Conservation (phyloP, 1,284 basidiomycete genomes). For the Ceratorhiza oryzae-sativae region DNA sequence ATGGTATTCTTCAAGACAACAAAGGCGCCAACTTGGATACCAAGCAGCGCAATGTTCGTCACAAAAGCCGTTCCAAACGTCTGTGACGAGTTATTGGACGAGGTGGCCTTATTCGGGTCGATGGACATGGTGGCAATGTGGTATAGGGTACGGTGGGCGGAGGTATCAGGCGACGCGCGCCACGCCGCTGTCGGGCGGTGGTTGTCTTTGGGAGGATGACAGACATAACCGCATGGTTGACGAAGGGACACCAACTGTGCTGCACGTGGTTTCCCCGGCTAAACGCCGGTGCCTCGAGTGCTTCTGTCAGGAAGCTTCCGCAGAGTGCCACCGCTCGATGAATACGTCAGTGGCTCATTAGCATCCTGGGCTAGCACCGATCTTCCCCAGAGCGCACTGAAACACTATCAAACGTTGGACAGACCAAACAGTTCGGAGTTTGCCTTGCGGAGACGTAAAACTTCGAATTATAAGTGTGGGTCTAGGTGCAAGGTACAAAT, state of each 20-base stretch:
- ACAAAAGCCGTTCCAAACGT: conserved; percentile 36
- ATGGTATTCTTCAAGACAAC: conserved; percentile 19
- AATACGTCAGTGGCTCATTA: neutral
- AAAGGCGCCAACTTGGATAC: conserved; percentile 28
- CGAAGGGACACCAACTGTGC: neutral
- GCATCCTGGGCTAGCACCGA: neutral
- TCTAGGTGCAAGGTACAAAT: neutral
- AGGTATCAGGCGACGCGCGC: conserved; percentile 3
- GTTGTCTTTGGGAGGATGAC: conserved; percentile 4
- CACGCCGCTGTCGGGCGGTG: conserved; percentile 9
- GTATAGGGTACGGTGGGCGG: neutral
- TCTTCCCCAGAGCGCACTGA: neutral
- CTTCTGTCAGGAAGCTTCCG: neutral
- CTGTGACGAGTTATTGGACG: conserved; percentile 23
- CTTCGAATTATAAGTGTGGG: neutral
- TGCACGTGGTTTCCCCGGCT: neutral
- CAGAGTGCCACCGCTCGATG: neutral
- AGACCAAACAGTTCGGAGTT: neutral
- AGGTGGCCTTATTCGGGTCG: conserved; percentile 22
- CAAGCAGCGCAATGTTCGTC: conserved; percentile 22
- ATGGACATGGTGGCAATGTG: conserved; percentile 17
- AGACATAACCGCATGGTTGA: conserved; percentile 9
- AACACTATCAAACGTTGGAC: neutral
- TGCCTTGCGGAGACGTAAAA: neutral
- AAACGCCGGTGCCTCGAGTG: neutral